Evolutionary conservation across 139 green algal genomes (phyloP), one percentile per base, ranked within the genome.

Genomic region (Chlorella sp.): DNA sequence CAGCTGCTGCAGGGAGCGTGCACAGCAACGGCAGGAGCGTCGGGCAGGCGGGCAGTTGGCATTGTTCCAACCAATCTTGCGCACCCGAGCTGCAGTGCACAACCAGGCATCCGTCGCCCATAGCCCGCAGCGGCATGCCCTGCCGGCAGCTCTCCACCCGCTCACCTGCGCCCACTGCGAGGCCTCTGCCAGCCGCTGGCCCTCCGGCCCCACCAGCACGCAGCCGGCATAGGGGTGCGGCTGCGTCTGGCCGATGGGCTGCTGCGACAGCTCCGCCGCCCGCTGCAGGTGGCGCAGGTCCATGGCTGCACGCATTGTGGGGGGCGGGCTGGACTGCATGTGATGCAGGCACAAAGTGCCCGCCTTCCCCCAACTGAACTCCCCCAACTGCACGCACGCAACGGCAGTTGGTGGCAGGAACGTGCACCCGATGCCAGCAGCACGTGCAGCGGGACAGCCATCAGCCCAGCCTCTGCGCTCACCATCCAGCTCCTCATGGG

Each of bases 221-320:
- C 95, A 98, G 6, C 78, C 95, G 70, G 89, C 83, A 62, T 98
- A 96, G 32, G 95, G 95, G 86, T 98, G 95, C 6, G 95, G 95
- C 68, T 92, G 86, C 11, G 93, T 96, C 19, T 91, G 36, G 5
- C 92, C 94, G 43, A 84, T 17, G 9, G 79, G 43, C 41, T 24
- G 17, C 79, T 84, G 64, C 32, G 64, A 84, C 64, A 84, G 32
- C 64, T 67, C 62, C 3, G 79, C 62, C 30, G 79, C 79, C 2
- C 62, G 79, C 79, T 60, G 44, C 77, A 83, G 77, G 60, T 74
- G 77, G 38, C 44, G 24, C 60, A 83, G 17, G 60, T 83, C 77
- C 30, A 30, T 28, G 22, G 38, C 77, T 83, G 77, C 40, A 60
- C 13, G 30, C 0, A 2, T 41, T 16, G 38, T 44, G 11, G 44